Base-by-base conservation (phyloP, 2,329 filamentous ascomycete species). In the Fusarium pseudoanthophilum region DNA sequence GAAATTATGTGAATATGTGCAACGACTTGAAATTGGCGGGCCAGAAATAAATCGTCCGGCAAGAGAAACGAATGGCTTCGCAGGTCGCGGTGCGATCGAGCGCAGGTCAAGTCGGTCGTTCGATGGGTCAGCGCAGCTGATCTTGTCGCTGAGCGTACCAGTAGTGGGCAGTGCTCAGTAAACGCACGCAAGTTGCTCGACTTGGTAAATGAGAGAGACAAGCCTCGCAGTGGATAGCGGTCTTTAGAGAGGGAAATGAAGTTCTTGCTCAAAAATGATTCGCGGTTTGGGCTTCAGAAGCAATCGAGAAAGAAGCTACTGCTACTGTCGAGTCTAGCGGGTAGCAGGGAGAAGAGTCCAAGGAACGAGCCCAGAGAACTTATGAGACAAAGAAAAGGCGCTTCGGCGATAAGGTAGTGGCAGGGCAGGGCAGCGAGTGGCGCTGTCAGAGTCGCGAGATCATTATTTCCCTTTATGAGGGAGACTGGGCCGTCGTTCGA, bases 321-420 rank as follows among this genome's bases (percentile, higher is more conserved):
- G 60, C 60, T 67, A 68, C 74, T 64, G 77, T 78, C 77, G 75
- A 66, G 67, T 69, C 74, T 73, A 73, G 73, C 59, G 63, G 63
- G 67, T 73, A 67, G 73, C 68, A 78, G 75, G 74, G 77, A 75
- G 73, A 67, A 75, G 69, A 51, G n/a, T 48, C 55, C 32, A 74
- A 77, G 75, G 67, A 72, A 72, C 69, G 71, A 71, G 68, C 69
- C 74, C 71, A 74, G 68, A 69, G 67, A 63, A 62, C 73, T 76
- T 69, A 74, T 79, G 78, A 79, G 79, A 80, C 78, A 80, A 79
- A 77, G 72, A 78, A 76, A 74, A 73, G 76, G 73, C 75, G 77
- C 64, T 77, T 79, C 75, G 75, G 78, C 71, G 64, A 73, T 75
- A 71, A 71, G 53, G 67, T 67, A 73, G 75, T 70, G 77, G 76